Base-by-base conservation (phyloP, 2,329 filamentous ascomycete genomes). In the Calonectria ilicicola region DNA sequence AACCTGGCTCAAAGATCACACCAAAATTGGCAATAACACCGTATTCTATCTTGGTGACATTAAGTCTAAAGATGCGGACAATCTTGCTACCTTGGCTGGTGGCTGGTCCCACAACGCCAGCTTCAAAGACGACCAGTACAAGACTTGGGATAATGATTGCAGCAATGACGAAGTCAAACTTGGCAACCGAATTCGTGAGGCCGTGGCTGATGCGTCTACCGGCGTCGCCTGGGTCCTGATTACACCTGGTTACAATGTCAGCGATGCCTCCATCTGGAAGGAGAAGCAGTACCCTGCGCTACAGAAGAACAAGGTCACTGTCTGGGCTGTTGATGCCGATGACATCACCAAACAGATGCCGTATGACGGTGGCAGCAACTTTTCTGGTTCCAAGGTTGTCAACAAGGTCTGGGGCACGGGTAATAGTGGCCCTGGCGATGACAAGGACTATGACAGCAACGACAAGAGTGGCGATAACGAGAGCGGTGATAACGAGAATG, bases 251-350 rank as follows among this genome's bases (percentile, higher is more conserved):
- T 32, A 60, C 32, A 60, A 60, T 21, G 35, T 60, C 21, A 21
- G 14, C 35, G 35, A 40, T 3, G 21, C 9, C 4, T 44, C 58
- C 27, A 32, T 63, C 40, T 63, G 58, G 58, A 63, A 46, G 40
- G 38, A 44, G 26, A 63, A 44, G 23, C 38, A 63, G 23, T 63
- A 63, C 40, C 58, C 58, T n/a, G 58, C 58, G 23, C 58, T 63
- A 8, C 23, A 46, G 38, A 63, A 63, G 40, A 63, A 63, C 58
- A 63, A 63, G 58, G 58, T 63, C 58, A 63, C 38, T 2, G 6
- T 63, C 21, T 63, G 58, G 58, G 58, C 58, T n/a, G 58, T 63
- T 1, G 26, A 63, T n/a, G 14, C 58, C 29, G 26, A 63, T 17
- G 27, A 63, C 12, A 2, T 63, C 27, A 27, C 29, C 9, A 27